A percentile compares a stretch with the other conserved stretches of the same genome.
These are phyloP conservation scores for Exserohilum rostratum DNA, from an alignment of 2,329 filamentous ascomycete genomes.

Conservation along the genomic window DNA sequence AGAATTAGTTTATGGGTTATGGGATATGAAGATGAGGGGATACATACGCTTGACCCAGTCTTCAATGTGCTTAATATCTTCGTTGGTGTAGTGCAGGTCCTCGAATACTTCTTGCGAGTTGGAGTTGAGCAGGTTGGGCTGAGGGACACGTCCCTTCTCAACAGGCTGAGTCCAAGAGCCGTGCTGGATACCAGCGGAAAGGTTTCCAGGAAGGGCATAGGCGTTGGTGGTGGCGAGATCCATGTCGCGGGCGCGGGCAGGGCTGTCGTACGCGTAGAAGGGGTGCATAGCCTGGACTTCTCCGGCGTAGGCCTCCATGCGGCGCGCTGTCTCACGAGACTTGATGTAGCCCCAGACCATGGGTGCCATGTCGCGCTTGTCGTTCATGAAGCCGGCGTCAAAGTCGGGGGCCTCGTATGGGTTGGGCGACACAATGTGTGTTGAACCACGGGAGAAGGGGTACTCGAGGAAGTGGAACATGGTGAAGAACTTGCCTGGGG, in stretches of 20 bases:
- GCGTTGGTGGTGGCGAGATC: constrained; percentile 76
- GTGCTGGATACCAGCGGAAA: constrained; percentile 74
- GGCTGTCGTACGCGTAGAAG: constrained; percentile 72
- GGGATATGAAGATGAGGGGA: no score
- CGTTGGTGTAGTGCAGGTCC: constrained; percentile 68
- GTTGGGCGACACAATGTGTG: constrained; percentile 72
- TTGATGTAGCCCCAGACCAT: constrained; percentile 85
- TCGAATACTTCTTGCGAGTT: constrained; percentile 66
- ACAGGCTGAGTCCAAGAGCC: constrained; percentile 71
- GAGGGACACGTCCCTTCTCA: constrained; percentile 59
- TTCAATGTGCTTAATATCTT: constrained; percentile 69
- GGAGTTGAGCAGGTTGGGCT: constrained; percentile 63
- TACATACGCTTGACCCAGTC: constrained; percentile 61
- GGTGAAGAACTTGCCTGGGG: constrained; percentile 78
- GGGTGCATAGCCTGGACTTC: constrained; percentile 71
- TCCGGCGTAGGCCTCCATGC: constrained; percentile 78
- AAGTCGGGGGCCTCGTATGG: constrained; percentile 79
- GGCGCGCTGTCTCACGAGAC: constrained; percentile 77
- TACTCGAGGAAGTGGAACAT: constrained; percentile 56
- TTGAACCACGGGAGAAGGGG: constrained; percentile 57
- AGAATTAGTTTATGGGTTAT: neutral
- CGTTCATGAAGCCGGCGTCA: constrained; percentile 84
- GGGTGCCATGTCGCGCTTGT: constrained; percentile 81
- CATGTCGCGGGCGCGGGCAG: constrained; percentile 73
- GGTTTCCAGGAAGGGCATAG: constrained; percentile 75